Conservation (phyloP, 495 filamentous ascomycete genomes). For the Schizothecium vesticola region DNA sequence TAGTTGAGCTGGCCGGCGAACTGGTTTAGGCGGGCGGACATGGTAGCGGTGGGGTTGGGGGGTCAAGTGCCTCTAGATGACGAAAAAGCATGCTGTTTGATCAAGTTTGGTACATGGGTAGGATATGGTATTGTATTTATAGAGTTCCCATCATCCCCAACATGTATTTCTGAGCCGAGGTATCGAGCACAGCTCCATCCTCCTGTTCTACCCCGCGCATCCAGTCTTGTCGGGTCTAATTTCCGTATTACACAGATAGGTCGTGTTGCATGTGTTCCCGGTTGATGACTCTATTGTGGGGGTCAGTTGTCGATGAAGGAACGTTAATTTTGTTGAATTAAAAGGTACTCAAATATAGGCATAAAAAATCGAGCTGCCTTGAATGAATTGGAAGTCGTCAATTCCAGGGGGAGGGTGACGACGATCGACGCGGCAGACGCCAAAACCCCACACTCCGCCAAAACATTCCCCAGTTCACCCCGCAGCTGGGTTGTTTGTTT, state of each 20-base stretch:
- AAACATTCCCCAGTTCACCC: not conserved
- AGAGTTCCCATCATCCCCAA: not conserved
- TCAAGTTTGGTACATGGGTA: not conserved
- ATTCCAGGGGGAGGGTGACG: not conserved
- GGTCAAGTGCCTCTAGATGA: not conserved
- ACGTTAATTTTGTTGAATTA: not conserved
- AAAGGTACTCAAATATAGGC: not conserved
- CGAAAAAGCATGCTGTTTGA: not conserved
- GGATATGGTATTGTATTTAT: not conserved
- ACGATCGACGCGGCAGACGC: not conserved
- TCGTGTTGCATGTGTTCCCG: not conserved
- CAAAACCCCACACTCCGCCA: not conserved
- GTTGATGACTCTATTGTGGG: not conserved
- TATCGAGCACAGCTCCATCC: not conserved
- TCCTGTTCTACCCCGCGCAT: not conserved
- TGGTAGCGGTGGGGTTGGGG: constrained; percentile 16
- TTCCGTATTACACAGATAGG: not conserved
- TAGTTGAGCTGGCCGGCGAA: constrained; percentile 73
- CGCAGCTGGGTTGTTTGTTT: not conserved
- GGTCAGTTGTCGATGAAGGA: not conserved
- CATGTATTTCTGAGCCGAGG: not conserved
- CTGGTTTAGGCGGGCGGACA: constrained; percentile 58
- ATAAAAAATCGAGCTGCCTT: not conserved
- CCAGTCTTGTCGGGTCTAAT: not conserved
- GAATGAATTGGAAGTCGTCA: not conserved